Base-by-base conservation (phyloP, 179 eudicot genomes). In the Beta lomatogona region DNA sequence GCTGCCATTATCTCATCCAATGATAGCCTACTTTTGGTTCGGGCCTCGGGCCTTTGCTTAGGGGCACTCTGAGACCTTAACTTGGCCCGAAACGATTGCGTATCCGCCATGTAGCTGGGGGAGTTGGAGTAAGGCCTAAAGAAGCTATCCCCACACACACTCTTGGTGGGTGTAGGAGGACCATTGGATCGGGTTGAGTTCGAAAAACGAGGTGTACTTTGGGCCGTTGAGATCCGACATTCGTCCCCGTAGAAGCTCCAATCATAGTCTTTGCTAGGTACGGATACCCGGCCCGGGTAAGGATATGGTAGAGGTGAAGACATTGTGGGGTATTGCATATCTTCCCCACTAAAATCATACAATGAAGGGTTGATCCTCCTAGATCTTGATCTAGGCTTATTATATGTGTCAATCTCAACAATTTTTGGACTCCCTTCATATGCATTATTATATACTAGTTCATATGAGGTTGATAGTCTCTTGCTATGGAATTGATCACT, bases 11-110 rank as follows among this genome's bases (percentile, higher is more conserved):
- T 80, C 41, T 95, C 97, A 73, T 86, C 85, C 81, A 95, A 88
- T 9, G 97, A 87, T 1, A 94, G 63, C 82, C 88, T 84, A 84
- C 87, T 95, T 83, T 88, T 94, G 3, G 90, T 76, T 41, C 84
- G 80, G 9, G 74, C 84, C 70, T 89, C 98, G 3, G 94, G 94
- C 83, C 99, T 85, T 61, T 95, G 96, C 77, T 86, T 95, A 6
- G 99, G 99, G 2, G 96, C 97, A 60, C 99, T 95, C 7, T 92
- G 91, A 3, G 99, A 94, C 91, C 99, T 88, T 72, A 90, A 25
- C 81, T 95, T 95, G 54, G 98, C 99, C 65, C 82, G 82, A 83
- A 91, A 95, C 76, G 99, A 95, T 52, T 90, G 87, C 3, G 98
- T 95, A 72, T 90, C 88, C 0, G 93, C 90, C 99, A 95, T 95